Percentiles rank a stretch among this genome's conserved stretches.
Evolutionary conservation across 257 asterid genomes (phyloP).

Genomic region (Nicotiana tabacum): DNA sequence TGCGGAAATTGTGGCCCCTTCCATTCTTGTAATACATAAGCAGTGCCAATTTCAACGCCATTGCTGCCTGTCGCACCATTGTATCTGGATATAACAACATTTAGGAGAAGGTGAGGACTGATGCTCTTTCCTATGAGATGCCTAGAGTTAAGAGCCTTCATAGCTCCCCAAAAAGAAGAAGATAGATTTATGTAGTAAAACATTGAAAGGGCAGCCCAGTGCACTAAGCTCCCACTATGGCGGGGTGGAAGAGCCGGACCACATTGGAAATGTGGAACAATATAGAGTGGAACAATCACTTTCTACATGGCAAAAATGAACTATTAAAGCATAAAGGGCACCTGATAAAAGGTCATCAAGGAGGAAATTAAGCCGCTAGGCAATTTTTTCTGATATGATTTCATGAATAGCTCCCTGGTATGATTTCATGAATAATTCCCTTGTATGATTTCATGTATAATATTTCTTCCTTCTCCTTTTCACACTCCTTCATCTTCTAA

Average conservation of each 20-base stretch:
- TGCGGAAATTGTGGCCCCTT: conserved; percentile 76
- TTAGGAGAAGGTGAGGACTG: conserved; percentile 1
- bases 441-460: not conserved
- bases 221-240: too few species aligned
- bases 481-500: not conserved
- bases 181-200: not conserved
- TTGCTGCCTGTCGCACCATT: conserved; percentile 78
- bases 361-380: not conserved
- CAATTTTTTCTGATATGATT: not conserved
- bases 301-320: not conserved
- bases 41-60: conserved; percentile 66
- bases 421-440: too few species aligned
- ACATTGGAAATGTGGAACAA: not conserved
- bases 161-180: not conserved
- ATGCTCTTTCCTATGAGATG: not conserved
- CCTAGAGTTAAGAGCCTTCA: not conserved
- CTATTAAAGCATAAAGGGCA: not conserved
- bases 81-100: conserved; percentile 47
- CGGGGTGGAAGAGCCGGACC: too few species aligned
- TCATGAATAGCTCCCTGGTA: not conserved
- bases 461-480: not conserved
- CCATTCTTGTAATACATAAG: conserved; percentile 78
- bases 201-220: too few species aligned
- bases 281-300: not conserved
- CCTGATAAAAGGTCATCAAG: not conserved